These are phyloP conservation scores for Parsonsia alboflavescens DNA, from an alignment of 257 asterid species.

Conservation along the genomic window DNA sequence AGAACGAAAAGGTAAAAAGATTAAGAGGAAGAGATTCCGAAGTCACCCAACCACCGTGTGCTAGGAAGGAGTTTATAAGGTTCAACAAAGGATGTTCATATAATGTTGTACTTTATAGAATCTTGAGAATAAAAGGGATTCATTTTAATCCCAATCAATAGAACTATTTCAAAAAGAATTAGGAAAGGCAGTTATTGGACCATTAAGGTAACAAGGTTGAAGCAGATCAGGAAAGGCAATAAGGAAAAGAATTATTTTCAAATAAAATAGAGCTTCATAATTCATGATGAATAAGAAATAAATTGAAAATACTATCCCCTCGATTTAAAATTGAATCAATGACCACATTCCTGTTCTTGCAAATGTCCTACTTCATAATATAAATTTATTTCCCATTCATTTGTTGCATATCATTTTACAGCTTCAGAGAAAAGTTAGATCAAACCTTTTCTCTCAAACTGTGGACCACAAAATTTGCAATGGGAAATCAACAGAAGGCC, in stretches of 20 bases:
- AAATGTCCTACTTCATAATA: not conserved
- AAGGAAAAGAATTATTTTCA: not conserved
- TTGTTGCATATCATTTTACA: not conserved
- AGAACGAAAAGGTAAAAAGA: not conserved
- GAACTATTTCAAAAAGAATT: not conserved
- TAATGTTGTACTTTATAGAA: not conserved
- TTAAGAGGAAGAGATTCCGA: not conserved
- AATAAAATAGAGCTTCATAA: too few species aligned
- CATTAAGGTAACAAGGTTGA: not conserved
- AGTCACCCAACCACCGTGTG: not conserved
- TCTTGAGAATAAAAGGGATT: not conserved
- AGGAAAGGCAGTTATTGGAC: not conserved
- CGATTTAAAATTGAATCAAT: too few species aligned
- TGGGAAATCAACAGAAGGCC: too few species aligned
- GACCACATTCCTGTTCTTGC: not conserved
- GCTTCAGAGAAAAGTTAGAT: too few species aligned
- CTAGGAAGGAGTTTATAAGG: too few species aligned
- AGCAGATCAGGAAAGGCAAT: not conserved
- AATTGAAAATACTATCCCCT: too few species aligned
- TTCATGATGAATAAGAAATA: too few species aligned
- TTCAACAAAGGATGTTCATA: too few species aligned
- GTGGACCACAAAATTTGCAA: too few species aligned
- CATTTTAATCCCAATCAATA: not conserved
- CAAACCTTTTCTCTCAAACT: too few species aligned
- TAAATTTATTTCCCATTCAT: not conserved